phyloP scores from a whole-genome alignment of 2,329 filamentous ascomycete species.

The Bipolaris oryzae region DNA sequence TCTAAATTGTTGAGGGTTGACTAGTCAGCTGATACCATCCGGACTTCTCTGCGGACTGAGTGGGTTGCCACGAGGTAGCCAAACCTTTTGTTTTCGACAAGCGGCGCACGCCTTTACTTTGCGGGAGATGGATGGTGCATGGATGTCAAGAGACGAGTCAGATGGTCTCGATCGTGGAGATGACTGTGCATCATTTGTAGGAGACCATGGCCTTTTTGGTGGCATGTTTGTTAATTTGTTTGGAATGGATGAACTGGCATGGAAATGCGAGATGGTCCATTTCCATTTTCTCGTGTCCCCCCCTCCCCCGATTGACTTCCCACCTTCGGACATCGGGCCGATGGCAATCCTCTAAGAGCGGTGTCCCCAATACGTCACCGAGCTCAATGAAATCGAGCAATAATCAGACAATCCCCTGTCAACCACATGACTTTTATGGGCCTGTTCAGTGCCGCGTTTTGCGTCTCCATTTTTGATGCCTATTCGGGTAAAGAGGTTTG shows the following conservation, averaged over 20 bases:
- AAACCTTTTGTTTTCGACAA: constrained; percentile 59
- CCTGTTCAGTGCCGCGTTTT: too few relatives aligned
- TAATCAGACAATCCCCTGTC: not conserved
- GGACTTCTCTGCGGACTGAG: constrained; percentile 1
- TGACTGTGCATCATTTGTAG: not conserved
- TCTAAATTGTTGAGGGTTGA: constrained; percentile 27
- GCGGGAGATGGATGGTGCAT: constrained; percentile 36
- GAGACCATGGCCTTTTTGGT: not conserved
- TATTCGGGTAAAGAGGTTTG: too few relatives aligned
- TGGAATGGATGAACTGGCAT: not conserved
- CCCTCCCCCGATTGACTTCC: too few relatives aligned
- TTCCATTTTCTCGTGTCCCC: not conserved
- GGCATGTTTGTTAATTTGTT: not conserved
- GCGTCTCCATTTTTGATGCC: too few relatives aligned
- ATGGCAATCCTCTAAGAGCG: not conserved
- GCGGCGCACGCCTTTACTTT: constrained; percentile 57
- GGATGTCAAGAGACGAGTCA: not conserved
- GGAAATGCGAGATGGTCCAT: not conserved
- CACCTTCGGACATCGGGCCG: not conserved
- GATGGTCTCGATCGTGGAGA: not conserved
- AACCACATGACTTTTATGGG: too few relatives aligned
- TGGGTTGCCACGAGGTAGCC: not conserved
- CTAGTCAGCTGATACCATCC: not conserved
- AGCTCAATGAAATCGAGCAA: not conserved
- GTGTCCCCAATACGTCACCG: not conserved